A percentile compares a stretch with the other conserved stretches of the same genome.
These are phyloP conservation scores for Ascochyta viciae-villosae DNA, from an alignment of 2,329 filamentous ascomycete genomes.

Conservation along the genomic window DNA sequence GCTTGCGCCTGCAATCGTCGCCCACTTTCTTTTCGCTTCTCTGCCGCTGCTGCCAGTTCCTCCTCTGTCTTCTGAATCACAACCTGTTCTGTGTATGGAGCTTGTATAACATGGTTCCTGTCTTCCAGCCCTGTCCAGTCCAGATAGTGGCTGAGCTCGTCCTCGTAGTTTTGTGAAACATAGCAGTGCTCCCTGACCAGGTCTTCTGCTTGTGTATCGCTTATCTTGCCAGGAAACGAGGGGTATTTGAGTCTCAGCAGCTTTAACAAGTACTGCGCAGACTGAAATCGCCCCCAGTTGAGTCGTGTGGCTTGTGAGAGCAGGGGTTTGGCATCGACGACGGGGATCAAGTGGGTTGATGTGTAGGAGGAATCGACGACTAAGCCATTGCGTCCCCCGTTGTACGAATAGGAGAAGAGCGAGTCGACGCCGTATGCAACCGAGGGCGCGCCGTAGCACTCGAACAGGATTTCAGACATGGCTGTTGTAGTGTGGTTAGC, in stretches of 20 bases:
- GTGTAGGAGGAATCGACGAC: constrained; percentile 93
- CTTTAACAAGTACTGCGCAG: constrained; percentile 88
- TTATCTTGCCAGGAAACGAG: constrained; percentile 84
- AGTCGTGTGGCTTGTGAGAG: constrained; percentile 85
- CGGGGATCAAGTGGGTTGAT: constrained; percentile 93
- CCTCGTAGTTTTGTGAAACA: constrained; percentile 81
- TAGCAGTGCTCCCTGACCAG: constrained; percentile 91
- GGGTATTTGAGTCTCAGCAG: constrained; percentile 92
- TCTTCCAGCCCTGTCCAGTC: constrained; percentile 94
- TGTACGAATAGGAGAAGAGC: constrained; percentile 93
- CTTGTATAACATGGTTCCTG: constrained; percentile 86
- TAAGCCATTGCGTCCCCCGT: constrained; percentile 84
- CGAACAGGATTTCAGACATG: constrained; percentile 97
- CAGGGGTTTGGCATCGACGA: constrained; percentile 84
- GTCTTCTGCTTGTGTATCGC: constrained; percentile 83
- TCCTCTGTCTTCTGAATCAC: constrained; percentile 92
- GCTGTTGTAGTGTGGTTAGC: constrained; percentile 60
- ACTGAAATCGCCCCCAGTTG: constrained; percentile 94
- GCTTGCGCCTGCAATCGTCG: constrained; percentile 92
- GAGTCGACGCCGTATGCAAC: constrained; percentile 95
- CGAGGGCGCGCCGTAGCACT: constrained; percentile 90
- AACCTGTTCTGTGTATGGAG: constrained; percentile 91
- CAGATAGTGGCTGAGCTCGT: constrained; percentile 76
- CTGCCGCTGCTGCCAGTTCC: constrained; percentile 86
- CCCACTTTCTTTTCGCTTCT: constrained; percentile 94